Percentiles rank a stretch among this genome's conserved stretches.
Conservation (phyloP, 2,329 filamentous ascomycete species). For the Fusarium nurragi region DNA sequence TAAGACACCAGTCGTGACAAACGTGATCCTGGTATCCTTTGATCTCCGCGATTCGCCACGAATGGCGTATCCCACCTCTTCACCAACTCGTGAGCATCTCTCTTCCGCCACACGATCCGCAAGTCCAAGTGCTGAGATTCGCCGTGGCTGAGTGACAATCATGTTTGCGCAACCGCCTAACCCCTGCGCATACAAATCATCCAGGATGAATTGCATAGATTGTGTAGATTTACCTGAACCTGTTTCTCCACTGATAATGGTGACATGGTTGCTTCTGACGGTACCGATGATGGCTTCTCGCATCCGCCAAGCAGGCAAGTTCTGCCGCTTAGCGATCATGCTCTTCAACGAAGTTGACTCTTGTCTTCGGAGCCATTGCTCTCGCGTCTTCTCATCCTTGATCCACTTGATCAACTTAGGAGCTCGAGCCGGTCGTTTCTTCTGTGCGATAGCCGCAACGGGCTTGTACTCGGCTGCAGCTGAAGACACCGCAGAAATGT, state of each 20-base stretch:
- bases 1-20: conserved; percentile 98
- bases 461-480: conserved; percentile 66
- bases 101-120: conserved; percentile 96
- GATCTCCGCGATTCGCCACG: conserved; percentile 88
- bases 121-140: conserved; percentile 92
- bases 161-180: conserved; percentile 86
- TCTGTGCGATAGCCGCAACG: conserved; percentile 40
- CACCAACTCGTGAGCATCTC: conserved; percentile 81
- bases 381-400: conserved; percentile 66
- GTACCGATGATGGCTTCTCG: conserved; percentile 79
- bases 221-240: conserved; percentile 98
- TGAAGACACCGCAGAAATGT: conserved; percentile 82
- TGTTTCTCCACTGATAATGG: conserved; percentile 96
- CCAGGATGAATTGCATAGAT: conserved; percentile 93
- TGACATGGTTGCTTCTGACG: conserved; percentile 83
- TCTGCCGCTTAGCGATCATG: conserved; percentile 78
- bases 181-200: conserved; percentile 82
- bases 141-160: conserved; percentile 92
- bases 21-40: conserved; percentile 89
- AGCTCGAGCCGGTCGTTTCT: conserved; percentile 53
- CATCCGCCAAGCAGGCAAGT: conserved; percentile 87
- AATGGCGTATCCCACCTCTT: conserved; percentile 93
- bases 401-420: conserved; percentile 72
- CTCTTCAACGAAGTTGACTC: conserved; percentile 70
- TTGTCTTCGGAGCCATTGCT: conserved; percentile 77